A percentile compares a stretch with the other conserved stretches of the same genome.
Evolutionary conservation across 805 yeast genomes (phyloP).

Genomic region (Yamadazyma paraphyllophila): DNA sequence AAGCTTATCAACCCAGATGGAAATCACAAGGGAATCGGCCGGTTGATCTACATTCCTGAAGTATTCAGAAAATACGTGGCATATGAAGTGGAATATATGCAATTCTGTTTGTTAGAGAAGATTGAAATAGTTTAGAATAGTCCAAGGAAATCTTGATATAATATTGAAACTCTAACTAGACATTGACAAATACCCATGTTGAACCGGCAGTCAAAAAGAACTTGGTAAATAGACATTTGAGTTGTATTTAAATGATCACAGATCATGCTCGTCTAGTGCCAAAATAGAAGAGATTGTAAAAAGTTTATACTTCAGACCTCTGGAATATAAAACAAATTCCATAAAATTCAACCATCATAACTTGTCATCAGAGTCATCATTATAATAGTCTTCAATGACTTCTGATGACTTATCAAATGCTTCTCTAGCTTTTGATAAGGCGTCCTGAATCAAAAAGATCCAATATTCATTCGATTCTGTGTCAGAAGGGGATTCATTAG

Average conservation of each 20-base stretch:
- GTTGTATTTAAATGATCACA: neutral
- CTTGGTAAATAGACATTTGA: neutral
- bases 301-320: neutral
- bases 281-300: neutral
- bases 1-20: conserved; percentile 53
- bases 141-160: conserved; percentile 1
- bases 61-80: conserved; percentile 22
- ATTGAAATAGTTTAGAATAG: neutral
- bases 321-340: neutral
- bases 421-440: conserved; percentile 49
- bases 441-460: conserved; percentile 49
- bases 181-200: too few relatives aligned
- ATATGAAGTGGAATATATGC: conserved; percentile 42
- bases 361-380: conserved; percentile 22
- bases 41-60: conserved; percentile 52
- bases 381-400: conserved; percentile 53
- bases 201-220: neutral
- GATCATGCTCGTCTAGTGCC: neutral
- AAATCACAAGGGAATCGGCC: conserved; percentile 51
- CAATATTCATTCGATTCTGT: conserved; percentile 31
- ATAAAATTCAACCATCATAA: conserved; percentile 9
- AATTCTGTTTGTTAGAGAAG: conserved; percentile 44
- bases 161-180: conserved; percentile 2
- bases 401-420: conserved; percentile 51
- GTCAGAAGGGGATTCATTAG: conserved; percentile 11